Percentiles rank a stretch among this genome's conserved stretches.
Conservation (phyloP, 345 rosid species). For the Citrus medica region DNA sequence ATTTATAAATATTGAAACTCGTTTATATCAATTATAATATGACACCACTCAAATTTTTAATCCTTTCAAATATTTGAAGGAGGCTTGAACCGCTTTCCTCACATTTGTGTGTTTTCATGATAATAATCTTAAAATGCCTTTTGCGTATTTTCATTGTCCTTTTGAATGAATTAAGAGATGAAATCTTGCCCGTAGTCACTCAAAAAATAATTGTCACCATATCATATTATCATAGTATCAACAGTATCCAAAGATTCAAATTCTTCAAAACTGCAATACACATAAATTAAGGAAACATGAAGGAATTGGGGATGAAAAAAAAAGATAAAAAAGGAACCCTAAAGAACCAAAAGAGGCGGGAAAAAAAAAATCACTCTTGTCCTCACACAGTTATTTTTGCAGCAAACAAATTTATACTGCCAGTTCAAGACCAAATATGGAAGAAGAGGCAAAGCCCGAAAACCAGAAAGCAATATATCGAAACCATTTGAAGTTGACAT, state of each 20-base stretch:
- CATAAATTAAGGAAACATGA: not conserved
- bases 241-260: not conserved
- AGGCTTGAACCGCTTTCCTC: fast-evolving
- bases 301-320: not conserved
- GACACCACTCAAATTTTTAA: too few species aligned
- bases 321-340: not conserved
- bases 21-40: too few species aligned
- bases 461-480: constrained; percentile 1
- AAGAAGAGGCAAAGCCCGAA: constrained; percentile 14
- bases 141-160: not conserved
- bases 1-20: too few species aligned
- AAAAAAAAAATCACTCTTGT: not conserved
- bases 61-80: too few species aligned
- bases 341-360: not conserved
- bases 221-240: not conserved
- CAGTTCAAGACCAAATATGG: not conserved
- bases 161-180: not conserved
- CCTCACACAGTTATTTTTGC: constrained; percentile 17
- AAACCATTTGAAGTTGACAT: not conserved
- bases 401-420: constrained; percentile 6
- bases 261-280: constrained; percentile 9
- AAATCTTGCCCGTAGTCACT: not conserved
- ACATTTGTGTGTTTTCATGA: too few species aligned
- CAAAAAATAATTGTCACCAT: not conserved
- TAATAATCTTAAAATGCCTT: too few species aligned